Conservation (phyloP, 148 eudicot species). For the Vaccinium macrocarpon region DNA sequence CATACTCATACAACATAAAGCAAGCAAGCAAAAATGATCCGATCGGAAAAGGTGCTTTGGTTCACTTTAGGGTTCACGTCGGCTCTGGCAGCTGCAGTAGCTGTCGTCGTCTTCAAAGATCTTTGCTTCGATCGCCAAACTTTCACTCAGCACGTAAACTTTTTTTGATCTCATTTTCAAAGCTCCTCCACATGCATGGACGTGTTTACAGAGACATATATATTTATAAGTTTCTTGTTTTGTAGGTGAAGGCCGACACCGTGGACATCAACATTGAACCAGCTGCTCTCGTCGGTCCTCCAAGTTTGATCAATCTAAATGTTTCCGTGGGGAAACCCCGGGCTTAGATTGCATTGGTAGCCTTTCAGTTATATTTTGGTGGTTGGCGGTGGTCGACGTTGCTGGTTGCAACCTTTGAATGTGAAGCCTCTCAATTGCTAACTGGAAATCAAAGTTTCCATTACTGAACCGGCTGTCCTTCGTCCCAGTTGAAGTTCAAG, state of each 20-base stretch:
- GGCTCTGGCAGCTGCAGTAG: slow-evolving; percentile 18
- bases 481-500: too few species aligned
- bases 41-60: slow-evolving; percentile 18
- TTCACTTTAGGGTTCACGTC: slow-evolving; percentile 29
- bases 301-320: slow-evolving; percentile 1
- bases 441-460: too few species aligned
- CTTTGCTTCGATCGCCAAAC: slow-evolving; percentile 24
- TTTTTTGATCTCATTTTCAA: neutral
- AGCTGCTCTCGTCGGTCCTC: slow-evolving; percentile 9
- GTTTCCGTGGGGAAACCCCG: neutral
- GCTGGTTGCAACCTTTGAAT: too few species aligned
- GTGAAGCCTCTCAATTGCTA: too few species aligned
- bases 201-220: neutral
- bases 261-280: slow-evolving; percentile 25
- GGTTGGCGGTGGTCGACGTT: too few species aligned
- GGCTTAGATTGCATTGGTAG: too few species aligned
- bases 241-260: slow-evolving; percentile 22
- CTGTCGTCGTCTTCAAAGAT: slow-evolving; percentile 24
- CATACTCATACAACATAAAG: neutral
- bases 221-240: neutral
- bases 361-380: too few species aligned
- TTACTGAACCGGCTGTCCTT: too few species aligned
- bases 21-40: neutral
- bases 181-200: neutral
- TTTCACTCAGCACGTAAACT: slow-evolving; percentile 28